phyloP scores from a whole-genome alignment of 2,329 filamentous ascomycete species.

The Fusarium citri region DNA sequence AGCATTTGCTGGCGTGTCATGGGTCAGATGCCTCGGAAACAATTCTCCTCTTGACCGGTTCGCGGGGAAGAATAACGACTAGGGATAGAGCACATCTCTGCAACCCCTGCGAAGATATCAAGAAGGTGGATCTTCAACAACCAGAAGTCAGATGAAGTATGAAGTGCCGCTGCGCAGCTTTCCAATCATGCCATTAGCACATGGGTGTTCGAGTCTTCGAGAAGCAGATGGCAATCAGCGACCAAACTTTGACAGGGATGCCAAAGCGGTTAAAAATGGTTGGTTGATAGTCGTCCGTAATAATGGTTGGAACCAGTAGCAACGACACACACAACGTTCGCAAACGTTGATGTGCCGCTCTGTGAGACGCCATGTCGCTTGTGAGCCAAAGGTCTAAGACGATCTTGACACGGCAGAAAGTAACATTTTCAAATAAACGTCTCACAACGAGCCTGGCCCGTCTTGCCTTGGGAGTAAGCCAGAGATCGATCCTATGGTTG shows the following conservation, averaged over 20 bases:
- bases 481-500: neutral
- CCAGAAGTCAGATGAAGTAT: slow-evolving; percentile 32
- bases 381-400: neutral
- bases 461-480: neutral
- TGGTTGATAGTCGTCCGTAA: neutral
- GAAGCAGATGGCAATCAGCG: slow-evolving; percentile 31
- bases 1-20: neutral
- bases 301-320: slow-evolving; percentile 4
- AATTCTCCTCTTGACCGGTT: slow-evolving; percentile 32
- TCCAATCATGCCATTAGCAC: slow-evolving; percentile 35
- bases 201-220: slow-evolving; percentile 19
- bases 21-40: slow-evolving; percentile 6
- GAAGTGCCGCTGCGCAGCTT: slow-evolving; percentile 13
- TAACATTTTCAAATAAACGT: neutral
- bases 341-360: neutral
- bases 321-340: slow-evolving; percentile 21
- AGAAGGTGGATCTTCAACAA: slow-evolving; percentile 40
- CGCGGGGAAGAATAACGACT: slow-evolving; percentile 5
- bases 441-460: neutral
- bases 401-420: neutral
- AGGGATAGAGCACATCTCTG: slow-evolving; percentile 28
- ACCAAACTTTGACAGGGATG: slow-evolving; percentile 22
- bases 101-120: slow-evolving; percentile 24
- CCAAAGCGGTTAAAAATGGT: neutral
- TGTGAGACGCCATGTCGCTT: neutral